phyloP scores from a whole-genome alignment of 2,329 filamentous ascomycete genomes.

The Apiospora hydei region DNA sequence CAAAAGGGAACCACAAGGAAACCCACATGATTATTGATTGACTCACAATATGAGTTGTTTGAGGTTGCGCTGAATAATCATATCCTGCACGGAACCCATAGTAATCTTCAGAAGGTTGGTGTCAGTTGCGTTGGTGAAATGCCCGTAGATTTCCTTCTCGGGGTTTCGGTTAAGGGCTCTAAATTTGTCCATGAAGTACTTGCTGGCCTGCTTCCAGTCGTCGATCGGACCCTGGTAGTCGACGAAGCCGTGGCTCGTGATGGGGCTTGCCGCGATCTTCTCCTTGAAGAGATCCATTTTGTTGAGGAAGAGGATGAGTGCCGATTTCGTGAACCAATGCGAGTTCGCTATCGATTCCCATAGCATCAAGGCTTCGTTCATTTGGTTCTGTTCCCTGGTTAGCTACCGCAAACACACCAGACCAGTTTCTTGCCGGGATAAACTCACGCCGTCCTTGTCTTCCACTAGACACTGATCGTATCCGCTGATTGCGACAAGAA shows the following conservation, averaged over 20 bases:
- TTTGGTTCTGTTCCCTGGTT: constrained; percentile 72
- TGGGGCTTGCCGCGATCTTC: constrained; percentile 74
- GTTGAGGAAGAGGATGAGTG: constrained; percentile 85
- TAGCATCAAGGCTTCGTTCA: constrained; percentile 87
- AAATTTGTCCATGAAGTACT: constrained; percentile 86
- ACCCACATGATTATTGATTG: constrained; percentile 37
- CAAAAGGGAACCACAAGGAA: constrained; percentile 25
- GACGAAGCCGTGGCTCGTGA: constrained; percentile 77
- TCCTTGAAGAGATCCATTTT: constrained; percentile 87
- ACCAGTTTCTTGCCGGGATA: constrained; percentile 3
- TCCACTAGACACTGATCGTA: constrained; percentile 97
- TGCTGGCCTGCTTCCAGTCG: constrained; percentile 77
- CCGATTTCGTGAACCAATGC: constrained; percentile 84
- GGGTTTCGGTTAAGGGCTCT: constrained; percentile 75
- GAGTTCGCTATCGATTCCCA: constrained; percentile 88
- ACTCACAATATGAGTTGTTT: constrained; percentile 77
- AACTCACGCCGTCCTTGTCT: constrained; percentile 90
- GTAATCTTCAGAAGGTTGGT: constrained; percentile 84
- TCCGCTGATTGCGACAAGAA: constrained; percentile 93
- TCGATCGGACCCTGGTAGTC: constrained; percentile 77
- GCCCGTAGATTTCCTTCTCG: constrained; percentile 69
- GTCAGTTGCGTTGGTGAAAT: constrained; percentile 69
- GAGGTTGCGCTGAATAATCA: constrained; percentile 85
- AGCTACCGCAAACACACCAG: constrained; percentile 26
- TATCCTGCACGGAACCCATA: constrained; percentile 86